Base-by-base conservation (phyloP, 805 yeast genomes). In the Priceomyces fermenticarens region DNA sequence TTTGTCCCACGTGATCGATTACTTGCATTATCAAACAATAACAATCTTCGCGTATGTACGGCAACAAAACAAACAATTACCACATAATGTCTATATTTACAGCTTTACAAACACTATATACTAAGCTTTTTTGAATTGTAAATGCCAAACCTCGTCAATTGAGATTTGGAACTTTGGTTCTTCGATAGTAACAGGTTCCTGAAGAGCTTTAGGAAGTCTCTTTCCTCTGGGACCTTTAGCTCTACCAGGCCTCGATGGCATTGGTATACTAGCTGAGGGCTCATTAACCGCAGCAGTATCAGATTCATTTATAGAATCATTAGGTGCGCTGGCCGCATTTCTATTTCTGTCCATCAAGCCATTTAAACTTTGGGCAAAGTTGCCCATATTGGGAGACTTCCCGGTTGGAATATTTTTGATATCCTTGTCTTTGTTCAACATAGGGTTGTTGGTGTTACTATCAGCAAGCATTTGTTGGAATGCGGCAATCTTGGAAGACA, bases 401-500 rank as follows among this genome's bases (percentile, higher is more conserved):
- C 54, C 67, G 3, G 38, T 48, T 35, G 38, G 48, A 42, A 25
- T 42, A 44, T 30, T 34, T 29, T 38, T 29, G 12, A 25, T 34
- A 10, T 7, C 13, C 4, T 28, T 34, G 31, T n/a, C 31, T 15
- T 23, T 28, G 12, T 4, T 34, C 12, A 35, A 32, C 13, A 32
- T 32, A 9, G 41, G 20, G 6, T 35, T 4, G 11, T 10, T 32
- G 8, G n/a, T 26, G 17, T 17, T 32, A 9, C 12, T 32, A 40
- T 60, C 64, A 36, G 76, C 77, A 40, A 85, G 67, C 84, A 83
- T 79, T 53, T 83, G 85, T 54, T 85, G 95, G 58, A 85, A 85
- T 0, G 89, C 89, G 1, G 90, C 89, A 44, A 85, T 85, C 46
- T 74, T 83, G 1, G 88, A 81, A 0, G 91, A 84, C 12, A 88